Evolutionary conservation across 768 basidiomycete species (phyloP).

Genomic region (Arthromyces matolae): DNA sequence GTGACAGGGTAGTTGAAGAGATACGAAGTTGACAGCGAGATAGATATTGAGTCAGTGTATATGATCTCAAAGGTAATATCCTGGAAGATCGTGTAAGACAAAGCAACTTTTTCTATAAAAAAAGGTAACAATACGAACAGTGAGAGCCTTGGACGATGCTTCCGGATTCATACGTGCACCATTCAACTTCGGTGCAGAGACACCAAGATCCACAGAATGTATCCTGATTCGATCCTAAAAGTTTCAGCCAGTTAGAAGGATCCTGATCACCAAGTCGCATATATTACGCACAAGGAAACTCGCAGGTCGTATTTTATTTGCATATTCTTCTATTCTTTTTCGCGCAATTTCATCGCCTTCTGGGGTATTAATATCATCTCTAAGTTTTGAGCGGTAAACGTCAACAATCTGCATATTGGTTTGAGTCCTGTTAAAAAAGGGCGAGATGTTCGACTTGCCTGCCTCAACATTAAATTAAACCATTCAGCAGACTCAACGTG

Average conservation of each 20-base stretch:
- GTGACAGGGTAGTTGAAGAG: constrained; percentile 82
- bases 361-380: constrained; percentile 61
- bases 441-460: constrained; percentile 43
- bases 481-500: constrained; percentile 78
- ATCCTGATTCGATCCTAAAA: constrained; percentile 80
- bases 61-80: constrained; percentile 79
- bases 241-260: constrained; percentile 3
- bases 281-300: constrained; percentile 67
- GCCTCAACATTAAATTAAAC: constrained; percentile 82
- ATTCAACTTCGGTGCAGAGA: constrained; percentile 72
- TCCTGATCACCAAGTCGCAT: constrained; percentile 16
- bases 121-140: constrained; percentile 23
- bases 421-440: not conserved
- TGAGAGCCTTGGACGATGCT: constrained; percentile 19
- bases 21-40: constrained; percentile 80
- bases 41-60: constrained; percentile 79
- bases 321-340: constrained; percentile 72
- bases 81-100: constrained; percentile 33
- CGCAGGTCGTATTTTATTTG: constrained; percentile 71
- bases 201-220: constrained; percentile 80
- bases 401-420: constrained; percentile 49
- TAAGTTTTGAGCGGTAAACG: constrained; percentile 73
- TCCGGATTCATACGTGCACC: constrained; percentile 56
- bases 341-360: constrained; percentile 86
- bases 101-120: constrained; percentile 2